These are phyloP conservation scores for Rhodotorula sp. DNA, from an alignment of 1,284 basidiomycete species.

Conservation along the genomic window DNA sequence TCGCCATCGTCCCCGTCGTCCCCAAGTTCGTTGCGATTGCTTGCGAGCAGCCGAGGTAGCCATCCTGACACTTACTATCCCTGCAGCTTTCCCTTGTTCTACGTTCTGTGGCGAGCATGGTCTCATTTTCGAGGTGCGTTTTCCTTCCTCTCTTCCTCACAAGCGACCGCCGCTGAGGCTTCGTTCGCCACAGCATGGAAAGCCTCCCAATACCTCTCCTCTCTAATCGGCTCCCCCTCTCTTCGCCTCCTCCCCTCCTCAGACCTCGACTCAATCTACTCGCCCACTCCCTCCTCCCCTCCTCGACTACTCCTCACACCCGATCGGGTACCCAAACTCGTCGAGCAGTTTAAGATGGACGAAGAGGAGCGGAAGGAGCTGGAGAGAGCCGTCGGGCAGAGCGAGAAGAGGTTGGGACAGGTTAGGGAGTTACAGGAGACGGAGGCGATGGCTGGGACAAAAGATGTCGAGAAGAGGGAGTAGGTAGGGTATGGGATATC, in stretches of 20 bases:
- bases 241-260: conserved; percentile 17
- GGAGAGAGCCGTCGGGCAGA: conserved; percentile 51
- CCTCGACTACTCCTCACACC: conserved; percentile 27
- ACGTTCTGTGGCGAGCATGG: conserved; percentile 54
- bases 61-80: not conserved
- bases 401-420: conserved; percentile 45
- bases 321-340: conserved; percentile 47
- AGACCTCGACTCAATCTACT: conserved; percentile 23
- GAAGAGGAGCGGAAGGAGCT: conserved; percentile 50
- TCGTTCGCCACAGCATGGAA: conserved; percentile 36
- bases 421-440: not conserved
- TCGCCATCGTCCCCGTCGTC: conserved; percentile 53
- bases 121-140: conserved; percentile 48
- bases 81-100: conserved; percentile 48
- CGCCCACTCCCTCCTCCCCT: not conserved
- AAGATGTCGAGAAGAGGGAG: not conserved
- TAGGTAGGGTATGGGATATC: not conserved
- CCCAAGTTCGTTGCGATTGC: conserved; percentile 49
- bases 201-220: conserved; percentile 12
- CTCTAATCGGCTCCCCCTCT: not conserved
- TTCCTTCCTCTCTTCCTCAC: no score
- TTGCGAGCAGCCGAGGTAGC: not conserved
- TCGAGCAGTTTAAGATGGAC: conserved; percentile 46
- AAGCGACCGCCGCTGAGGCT: no score
- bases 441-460: not conserved